phyloP scores from a whole-genome alignment of 2,329 filamentous ascomycete species.

The Colletotrichum tropicicola region DNA sequence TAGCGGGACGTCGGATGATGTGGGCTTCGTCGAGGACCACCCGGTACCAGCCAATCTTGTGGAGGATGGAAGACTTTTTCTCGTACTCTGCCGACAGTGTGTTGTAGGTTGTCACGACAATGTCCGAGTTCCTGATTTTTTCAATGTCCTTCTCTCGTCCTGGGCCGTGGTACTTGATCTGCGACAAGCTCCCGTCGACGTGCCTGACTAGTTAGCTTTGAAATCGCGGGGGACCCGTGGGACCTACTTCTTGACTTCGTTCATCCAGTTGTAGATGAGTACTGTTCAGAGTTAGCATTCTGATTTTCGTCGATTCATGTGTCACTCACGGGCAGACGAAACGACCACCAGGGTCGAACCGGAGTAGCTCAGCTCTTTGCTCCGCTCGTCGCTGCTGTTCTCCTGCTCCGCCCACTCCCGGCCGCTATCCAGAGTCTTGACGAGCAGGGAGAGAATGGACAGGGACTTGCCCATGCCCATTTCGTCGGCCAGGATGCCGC shows the following conservation, averaged over 20 bases:
- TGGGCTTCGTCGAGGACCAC: conserved; percentile 59
- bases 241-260: conserved; percentile 47
- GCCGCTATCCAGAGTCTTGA: conserved; percentile 48
- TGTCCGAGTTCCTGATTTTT: conserved; percentile 43
- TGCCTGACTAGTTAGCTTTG: conserved; percentile 39
- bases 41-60: conserved; percentile 49
- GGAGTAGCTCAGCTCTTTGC: conserved; percentile 35
- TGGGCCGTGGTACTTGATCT: conserved; percentile 48
- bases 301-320: no score
- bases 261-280: conserved; percentile 49
- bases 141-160: conserved; percentile 35
- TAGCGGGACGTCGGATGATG: conserved; percentile 53
- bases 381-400: conserved; percentile 25
- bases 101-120: conserved; percentile 58
- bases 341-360: conserved; percentile 55
- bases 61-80: conserved; percentile 35
- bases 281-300: conserved; percentile 41
- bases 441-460: conserved; percentile 58
- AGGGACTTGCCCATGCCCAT: conserved; percentile 70
- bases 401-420: conserved; percentile 42
- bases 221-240: background rate
- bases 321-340: conserved; percentile 50
- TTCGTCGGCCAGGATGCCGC: conserved; percentile 66
- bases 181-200: conserved; percentile 37
- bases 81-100: conserved; percentile 49